phyloP scores from a whole-genome alignment of 225 moss, liverwort and hornwort species.

The Takakia lepidozioides region DNA sequence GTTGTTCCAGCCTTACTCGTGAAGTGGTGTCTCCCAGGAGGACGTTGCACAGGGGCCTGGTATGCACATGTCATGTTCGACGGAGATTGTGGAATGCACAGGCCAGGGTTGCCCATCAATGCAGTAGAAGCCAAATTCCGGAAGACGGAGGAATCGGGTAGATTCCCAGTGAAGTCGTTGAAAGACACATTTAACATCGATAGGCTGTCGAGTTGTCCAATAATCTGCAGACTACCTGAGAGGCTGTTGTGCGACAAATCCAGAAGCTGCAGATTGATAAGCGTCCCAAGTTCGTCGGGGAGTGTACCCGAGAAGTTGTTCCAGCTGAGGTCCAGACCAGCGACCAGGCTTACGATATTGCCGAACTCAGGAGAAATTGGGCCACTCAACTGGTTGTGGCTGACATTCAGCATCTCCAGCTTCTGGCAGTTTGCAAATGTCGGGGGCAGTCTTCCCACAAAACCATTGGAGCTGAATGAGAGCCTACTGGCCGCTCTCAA shows the following conservation, averaged over 20 bases:
- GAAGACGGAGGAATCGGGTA: conserved; percentile 41
- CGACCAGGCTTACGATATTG: conserved; percentile 20
- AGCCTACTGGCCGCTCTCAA: too few species aligned
- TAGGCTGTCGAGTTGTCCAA: conserved; percentile 2
- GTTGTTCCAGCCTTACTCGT: conserved; percentile 34
- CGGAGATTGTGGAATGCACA: conserved; percentile 10
- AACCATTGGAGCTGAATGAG: not conserved
- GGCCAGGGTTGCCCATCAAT: conserved; percentile 26
- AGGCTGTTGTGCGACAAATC: conserved; percentile 35
- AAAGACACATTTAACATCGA: not conserved
- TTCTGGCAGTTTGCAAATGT: conserved; percentile 28
- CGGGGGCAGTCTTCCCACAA: conserved; percentile 29
- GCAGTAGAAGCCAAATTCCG: conserved; percentile 27
- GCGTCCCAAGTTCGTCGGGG: conserved; percentile 31
- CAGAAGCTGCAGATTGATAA: conserved; percentile 32
- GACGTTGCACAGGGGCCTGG: too few species aligned
- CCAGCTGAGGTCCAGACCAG: conserved; percentile 25
- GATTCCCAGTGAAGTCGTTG: conserved; percentile 1
- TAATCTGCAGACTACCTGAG: conserved; percentile 12
- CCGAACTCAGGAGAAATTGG: conserved; percentile 34
- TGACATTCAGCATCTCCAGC: conserved; percentile 36
- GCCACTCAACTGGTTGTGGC: conserved; percentile 25
- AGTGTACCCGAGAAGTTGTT: conserved; percentile 44
- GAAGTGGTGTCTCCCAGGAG: conserved; percentile 9
- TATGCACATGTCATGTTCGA: too few species aligned